phyloP scores from a whole-genome alignment of 176 grass and related monocot genomes.

The Chrysopogon serrulatus region DNA sequence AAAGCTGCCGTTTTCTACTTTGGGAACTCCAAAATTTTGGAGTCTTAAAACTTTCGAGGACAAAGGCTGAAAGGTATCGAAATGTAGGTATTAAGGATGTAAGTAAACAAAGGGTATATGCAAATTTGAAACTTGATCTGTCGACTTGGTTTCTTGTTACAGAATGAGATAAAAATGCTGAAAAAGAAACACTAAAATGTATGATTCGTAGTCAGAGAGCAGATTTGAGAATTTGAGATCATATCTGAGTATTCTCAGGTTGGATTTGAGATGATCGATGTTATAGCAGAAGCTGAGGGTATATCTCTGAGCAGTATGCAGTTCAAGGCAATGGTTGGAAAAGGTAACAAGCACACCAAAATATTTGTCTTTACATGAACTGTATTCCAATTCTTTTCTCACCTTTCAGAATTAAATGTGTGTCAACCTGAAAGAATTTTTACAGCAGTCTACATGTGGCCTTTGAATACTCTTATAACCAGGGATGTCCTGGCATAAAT shows the following conservation, averaged over 20 bases:
- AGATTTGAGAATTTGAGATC: neutral
- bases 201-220: neutral
- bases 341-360: conserved; percentile 45
- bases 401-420: neutral
- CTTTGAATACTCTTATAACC: neutral
- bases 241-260: conserved; percentile 45
- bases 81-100: neutral
- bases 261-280: conserved; percentile 98
- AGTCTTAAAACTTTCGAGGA: neutral
- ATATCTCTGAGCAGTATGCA: conserved; percentile 88
- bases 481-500: neutral
- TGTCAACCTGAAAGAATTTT: neutral
- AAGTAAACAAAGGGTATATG: neutral
- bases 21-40: neutral
- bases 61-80: neutral
- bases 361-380: neutral
- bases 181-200: neutral
- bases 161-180: neutral
- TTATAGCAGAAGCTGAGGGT: conserved; percentile 91
- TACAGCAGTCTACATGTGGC: neutral
- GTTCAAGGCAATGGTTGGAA: conserved; percentile 81
- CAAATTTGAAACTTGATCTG: neutral
- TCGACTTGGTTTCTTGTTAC: neutral
- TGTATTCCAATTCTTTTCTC: neutral
- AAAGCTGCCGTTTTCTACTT: neutral